Percentiles rank a stretch among this genome's conserved stretches.
phyloP scores from a whole-genome alignment of 2,329 filamentous ascomycete species.

The Graphilbum ipis-grandicollis region DNA sequence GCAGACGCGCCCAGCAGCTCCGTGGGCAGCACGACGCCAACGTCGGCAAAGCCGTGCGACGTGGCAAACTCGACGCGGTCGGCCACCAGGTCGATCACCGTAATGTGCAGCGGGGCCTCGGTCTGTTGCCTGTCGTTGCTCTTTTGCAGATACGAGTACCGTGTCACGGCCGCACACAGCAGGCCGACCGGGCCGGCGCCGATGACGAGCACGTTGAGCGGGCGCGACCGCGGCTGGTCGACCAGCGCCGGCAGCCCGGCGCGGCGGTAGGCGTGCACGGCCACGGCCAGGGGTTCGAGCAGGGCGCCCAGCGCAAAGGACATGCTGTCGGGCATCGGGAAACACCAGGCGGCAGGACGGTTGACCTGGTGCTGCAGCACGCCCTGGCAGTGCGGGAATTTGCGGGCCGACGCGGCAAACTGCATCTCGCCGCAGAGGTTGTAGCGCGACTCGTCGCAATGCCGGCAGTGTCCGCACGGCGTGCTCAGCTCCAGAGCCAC shows the following conservation, averaged over 20 bases:
- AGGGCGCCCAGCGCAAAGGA: conserved; percentile 37
- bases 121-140: no score
- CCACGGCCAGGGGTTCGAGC: conserved; percentile 40
- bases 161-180: conserved; percentile 38
- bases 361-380: conserved; percentile 16
- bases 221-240: conserved; percentile 13
- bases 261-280: conserved; percentile 36
- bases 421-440: conserved; percentile 19
- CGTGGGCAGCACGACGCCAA: conserved; percentile 30
- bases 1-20: conserved; percentile 29
- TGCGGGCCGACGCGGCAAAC: conserved; percentile 15
- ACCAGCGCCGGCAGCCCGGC: conserved; percentile 22
- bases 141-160: conserved; percentile 3
- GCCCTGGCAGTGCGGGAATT: conserved; percentile 16
- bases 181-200: conserved; percentile 46
- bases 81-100: conserved; percentile 38
- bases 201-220: conserved; percentile 27
- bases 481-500: conserved; percentile 52
- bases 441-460: conserved; percentile 13
- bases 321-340: conserved; percentile 26
- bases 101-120: conserved; percentile 15
- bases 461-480: conserved; percentile 29
- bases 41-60: conserved; percentile 36
- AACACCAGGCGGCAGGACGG: conserved; percentile 15
- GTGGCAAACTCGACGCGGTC: conserved; percentile 40